Base-by-base conservation (phyloP, 2,329 filamentous ascomycete species). In the Pseudogymnoascus sp. region DNA sequence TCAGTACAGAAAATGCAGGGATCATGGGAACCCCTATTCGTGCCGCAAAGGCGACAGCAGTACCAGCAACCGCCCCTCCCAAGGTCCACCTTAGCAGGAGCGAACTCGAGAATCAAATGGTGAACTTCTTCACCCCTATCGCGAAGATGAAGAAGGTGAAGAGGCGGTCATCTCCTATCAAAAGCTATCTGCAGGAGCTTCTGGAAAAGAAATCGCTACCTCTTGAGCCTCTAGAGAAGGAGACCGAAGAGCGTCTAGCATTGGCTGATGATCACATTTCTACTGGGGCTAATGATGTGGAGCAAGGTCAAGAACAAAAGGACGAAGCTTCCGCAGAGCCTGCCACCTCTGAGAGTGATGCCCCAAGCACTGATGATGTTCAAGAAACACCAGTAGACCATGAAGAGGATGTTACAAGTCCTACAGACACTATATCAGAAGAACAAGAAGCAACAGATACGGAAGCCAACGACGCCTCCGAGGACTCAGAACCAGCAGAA, bases 131-230 rank as follows among this genome's bases (percentile, higher is more conserved):
- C 60, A 61, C 60, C 34, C 60, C 60, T 43, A 61, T 61, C 5
- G 34, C 60, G 34, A 37, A 43, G 37, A 37, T 61, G 60, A 61
- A 61, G 60, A 61, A 61, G 37, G 60, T 25, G 19, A 61, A 61
- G 60, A 61, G 60, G 23, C 60, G 39, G 7, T 34, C 36, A 11
- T 62, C 39, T 11, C 61, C 61, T 64, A 67, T 54, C 8, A 65
- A 41, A 48, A 67, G 14, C 34, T 63, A 62, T 63, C 62, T 62
- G n/a, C 57, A 37, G 28, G 61, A 25, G 13, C 60, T 31, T 36
- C 62, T 28, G 25, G 31, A 57, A 13, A 65, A 61, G 28, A 39
- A 54, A 34, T 57, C 51, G 28, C 28, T 57, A 10, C 51, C 51
- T 19, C 51, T 57, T 11, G 51, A 57, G 51, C 51, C 51, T 34